Conservation (phyloP, 805 yeast species). For the Candida sithepensis region DNA sequence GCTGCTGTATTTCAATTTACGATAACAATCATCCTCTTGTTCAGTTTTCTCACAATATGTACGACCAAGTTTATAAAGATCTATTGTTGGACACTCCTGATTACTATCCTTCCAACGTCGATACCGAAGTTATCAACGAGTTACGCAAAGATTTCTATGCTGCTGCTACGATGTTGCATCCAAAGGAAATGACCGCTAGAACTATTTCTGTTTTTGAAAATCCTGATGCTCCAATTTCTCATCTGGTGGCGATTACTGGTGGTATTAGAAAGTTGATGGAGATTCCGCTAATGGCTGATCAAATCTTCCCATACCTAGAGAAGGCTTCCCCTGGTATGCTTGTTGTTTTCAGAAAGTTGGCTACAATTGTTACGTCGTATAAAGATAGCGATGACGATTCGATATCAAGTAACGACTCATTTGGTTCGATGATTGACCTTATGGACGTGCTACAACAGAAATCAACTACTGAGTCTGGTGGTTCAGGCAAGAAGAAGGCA, state of each 20-base stretch:
- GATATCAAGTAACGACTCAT: constrained; percentile 9
- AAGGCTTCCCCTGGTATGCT: constrained; percentile 20
- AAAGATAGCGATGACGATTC: constrained; percentile 11
- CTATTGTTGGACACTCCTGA: constrained; percentile 29
- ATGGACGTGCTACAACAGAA: constrained; percentile 23
- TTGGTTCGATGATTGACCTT: constrained; percentile 20
- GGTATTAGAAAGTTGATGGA: constrained; percentile 23
- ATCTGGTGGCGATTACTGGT: constrained; percentile 21
- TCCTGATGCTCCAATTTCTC: constrained; percentile 10
- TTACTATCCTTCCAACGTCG: constrained; percentile 19
- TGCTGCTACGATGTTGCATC: constrained; percentile 20
- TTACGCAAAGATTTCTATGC: constrained; percentile 26
- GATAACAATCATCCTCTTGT: constrained; percentile 28
- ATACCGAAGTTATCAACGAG: constrained; percentile 14
- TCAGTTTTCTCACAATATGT: constrained; percentile 25
- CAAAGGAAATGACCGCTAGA: constrained; percentile 13
- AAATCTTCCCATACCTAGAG: constrained; percentile 15
- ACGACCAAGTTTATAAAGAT: constrained; percentile 22
- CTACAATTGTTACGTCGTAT: background rate
- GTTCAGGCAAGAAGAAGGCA: background rate
- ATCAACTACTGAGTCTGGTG: background rate
- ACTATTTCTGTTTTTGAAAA: constrained; percentile 14
- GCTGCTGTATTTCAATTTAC: constrained; percentile 26
- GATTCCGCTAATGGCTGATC: constrained; percentile 18
- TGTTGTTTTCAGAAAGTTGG: constrained; percentile 13